Evolutionary conservation across 2,329 filamentous ascomycete species (phyloP), one percentile per base, ranked within the genome.

Genomic region (Diaporthe citriasiana): DNA sequence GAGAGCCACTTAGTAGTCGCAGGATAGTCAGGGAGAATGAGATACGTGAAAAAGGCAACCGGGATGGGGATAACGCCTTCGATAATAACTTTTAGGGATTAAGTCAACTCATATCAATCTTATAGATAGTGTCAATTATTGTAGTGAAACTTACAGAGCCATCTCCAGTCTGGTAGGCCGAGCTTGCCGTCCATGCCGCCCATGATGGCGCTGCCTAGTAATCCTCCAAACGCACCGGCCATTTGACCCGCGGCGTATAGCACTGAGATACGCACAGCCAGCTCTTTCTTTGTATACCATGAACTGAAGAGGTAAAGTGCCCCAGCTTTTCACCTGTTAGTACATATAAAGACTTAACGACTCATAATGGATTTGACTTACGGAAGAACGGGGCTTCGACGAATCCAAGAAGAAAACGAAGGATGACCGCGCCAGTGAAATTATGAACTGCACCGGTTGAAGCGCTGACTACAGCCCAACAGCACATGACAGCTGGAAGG

Each of bases 381-480:
- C 68, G 69, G 53, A 63, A 71, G 38, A 71, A 71, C 9, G 69
- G 53, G 22, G 69, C 69, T 38, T 73, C 73, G 22, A 72, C 60
- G 40, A 75, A 69, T 25, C 75, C 72, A 4, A 76, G 57, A 40
- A 74, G 55, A n/a, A 74, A 74, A 0, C 72, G 72, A 27, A 56
- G 53, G 9, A 50, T 51, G 6, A 47, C 74, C 68, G 22, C 68
- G 25, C 69, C 69, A 45, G 69, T 60, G 59, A 65, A 76, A 57
- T 73, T 73, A 2, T 76, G 72, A 17, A 75, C 72, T 15, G 73
- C 72, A 6, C 73, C 73, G 3, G 74, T 73, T 50, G 65, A 75
- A 35, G 74, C 74, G 40, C 79, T 80, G 22, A 81, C 77, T 10
- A 78, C 71, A 3, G 78, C 80, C 79, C 78, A 80, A 6, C 74